Percentiles rank a stretch among this genome's conserved stretches.
Evolutionary conservation across 371 early-diverging fungal species (phyloP).

Genomic region (Mortierella sp.): DNA sequence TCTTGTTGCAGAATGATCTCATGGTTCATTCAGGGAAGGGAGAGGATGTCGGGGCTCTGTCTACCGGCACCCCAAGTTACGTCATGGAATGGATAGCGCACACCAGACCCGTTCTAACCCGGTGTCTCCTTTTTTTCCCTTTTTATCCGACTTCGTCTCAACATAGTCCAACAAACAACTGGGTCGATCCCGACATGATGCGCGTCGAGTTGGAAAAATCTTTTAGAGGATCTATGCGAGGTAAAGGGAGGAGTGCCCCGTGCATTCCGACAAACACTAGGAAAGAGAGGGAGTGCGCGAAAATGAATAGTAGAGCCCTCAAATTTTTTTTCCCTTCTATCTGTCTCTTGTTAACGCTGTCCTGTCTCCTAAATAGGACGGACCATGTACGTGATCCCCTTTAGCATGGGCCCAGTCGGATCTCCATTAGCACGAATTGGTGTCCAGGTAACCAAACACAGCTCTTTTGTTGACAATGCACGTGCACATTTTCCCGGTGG

Average conservation of each 20-base stretch:
- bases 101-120: too few relatives aligned
- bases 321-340: background rate
- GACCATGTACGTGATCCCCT: slow-evolving; percentile 60
- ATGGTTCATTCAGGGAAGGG: background rate
- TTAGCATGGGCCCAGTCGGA: slow-evolving; percentile 59
- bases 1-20: too few relatives aligned
- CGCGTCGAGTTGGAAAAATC: slow-evolving; percentile 42
- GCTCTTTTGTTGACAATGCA: background rate
- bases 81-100: too few relatives aligned
- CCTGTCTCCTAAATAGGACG: slow-evolving; percentile 31
- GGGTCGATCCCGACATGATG: slow-evolving; percentile 55
- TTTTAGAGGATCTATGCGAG: slow-evolving; percentile 58
- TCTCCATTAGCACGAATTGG: slow-evolving; percentile 53
- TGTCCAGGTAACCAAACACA: slow-evolving; percentile 42
- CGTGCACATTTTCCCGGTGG: background rate
- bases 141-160: background rate
- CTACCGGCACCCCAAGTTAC: too few relatives aligned
- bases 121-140: background rate
- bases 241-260: slow-evolving; percentile 13
- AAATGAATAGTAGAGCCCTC: background rate
- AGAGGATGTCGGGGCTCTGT: too few relatives aligned
- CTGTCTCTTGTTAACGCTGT: too few relatives aligned
- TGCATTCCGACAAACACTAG: too few relatives aligned
- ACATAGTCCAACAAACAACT: slow-evolving; percentile 58
- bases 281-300: too few relatives aligned